Conservation (phyloP, 2,329 filamentous ascomycete species). For the Diplocarpon mali region DNA sequence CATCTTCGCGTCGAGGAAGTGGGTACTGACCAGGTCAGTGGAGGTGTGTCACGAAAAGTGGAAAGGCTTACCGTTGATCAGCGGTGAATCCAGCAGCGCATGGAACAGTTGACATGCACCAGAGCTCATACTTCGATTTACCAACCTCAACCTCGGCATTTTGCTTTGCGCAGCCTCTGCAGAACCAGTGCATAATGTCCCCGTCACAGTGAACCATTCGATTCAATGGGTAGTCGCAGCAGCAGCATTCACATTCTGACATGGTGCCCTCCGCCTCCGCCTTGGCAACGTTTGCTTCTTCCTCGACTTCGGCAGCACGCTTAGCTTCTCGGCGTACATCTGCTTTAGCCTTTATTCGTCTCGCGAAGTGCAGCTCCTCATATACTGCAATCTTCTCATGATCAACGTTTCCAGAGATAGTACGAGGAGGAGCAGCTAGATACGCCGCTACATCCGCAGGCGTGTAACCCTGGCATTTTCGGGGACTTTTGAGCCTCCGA, state of each 20-base stretch:
- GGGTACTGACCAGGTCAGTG: constrained; percentile 17
- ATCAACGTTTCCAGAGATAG: not conserved
- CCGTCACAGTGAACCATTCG: constrained; percentile 57
- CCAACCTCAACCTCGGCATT: constrained; percentile 62
- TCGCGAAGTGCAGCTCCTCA: constrained; percentile 32
- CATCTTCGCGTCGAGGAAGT: constrained; percentile 42
- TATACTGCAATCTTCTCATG: constrained; percentile 13
- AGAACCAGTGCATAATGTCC: constrained; percentile 45
- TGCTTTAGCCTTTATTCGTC: constrained; percentile 23
- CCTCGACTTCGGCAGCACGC: constrained; percentile 29
- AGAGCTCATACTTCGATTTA: constrained; percentile 52
- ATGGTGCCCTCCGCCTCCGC: constrained; percentile 40
- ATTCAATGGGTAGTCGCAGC: constrained; percentile 51
- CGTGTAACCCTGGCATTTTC: constrained; percentile 15
- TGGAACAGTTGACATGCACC: constrained; percentile 58
- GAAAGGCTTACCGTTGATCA: constrained; percentile 41
- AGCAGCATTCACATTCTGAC: constrained; percentile 66
- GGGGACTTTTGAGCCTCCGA: constrained; percentile 21
- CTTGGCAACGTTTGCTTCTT: constrained; percentile 32
- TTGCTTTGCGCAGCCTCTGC: constrained; percentile 50
- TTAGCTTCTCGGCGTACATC: constrained; percentile 30
- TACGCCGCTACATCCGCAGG: constrained; percentile 5
- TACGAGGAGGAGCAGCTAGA: not conserved
- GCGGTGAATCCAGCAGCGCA: constrained; percentile 52
- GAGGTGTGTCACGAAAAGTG: not conserved